Evolutionary conservation across 1,284 basidiomycete genomes (phyloP), one percentile per base, ranked within the genome.

Genomic region (Puccinia polysora): DNA sequence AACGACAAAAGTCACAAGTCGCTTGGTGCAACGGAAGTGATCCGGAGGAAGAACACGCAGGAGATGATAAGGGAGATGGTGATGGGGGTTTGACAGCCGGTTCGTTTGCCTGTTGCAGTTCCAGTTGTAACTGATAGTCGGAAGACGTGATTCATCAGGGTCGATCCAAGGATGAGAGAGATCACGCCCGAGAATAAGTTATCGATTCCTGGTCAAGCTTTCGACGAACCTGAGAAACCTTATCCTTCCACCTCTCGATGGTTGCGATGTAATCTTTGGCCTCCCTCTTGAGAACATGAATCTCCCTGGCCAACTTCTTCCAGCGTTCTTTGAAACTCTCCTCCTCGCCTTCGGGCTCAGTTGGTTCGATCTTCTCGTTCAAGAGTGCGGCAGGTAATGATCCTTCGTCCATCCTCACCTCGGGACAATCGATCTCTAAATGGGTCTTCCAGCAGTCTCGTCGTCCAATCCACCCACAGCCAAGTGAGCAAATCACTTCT

Each of bases 1-100:
- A 69, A 28, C 65, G 65, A 45, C 65, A 69, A 32, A 69, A 69
- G 55, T 69, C 55, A 45, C 65, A 69, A 23, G 65, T 69, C 18
- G 65, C 65, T 47, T 45, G 53, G 47, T 69, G 65, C 7, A 53
- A 30, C n/a, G 64, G 64, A 65, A 50, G 64, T 30, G 20, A 23
- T 32, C 36, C 43, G 4, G 65, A 30, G 12, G 65, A 59, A 49
- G 65, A 69, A 23, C 34, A 18, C 12, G 38, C 12, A 20, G 65
- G 32, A 45, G 47, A 45, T 6, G 52, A 59, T 38, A 36, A 18
- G 12, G 38, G 23, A 20, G 65, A 47, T 53, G 47, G 45, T 6
- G 52, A 59, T 38, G 65, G 55, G n/a, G 49, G 50, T 18, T 53
- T 50, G 30, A 45, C 38, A 36, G 43, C 12, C 36, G 34, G 45